Conservation (phyloP, 2,329 filamentous ascomycete species). For the Claviceps pazoutovae region DNA sequence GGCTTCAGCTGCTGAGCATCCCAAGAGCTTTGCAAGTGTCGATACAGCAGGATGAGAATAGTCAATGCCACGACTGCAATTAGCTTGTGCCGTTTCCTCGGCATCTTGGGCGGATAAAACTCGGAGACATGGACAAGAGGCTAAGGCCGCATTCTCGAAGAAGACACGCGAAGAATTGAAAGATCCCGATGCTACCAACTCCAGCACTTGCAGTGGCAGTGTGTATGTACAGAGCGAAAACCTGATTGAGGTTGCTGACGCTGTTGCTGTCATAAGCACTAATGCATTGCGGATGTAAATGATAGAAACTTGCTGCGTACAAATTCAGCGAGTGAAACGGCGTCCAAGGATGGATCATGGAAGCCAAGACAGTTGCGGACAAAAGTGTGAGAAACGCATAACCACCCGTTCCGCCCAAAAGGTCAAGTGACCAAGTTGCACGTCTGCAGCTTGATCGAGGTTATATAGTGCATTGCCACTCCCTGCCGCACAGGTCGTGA, state of each 20-base stretch:
- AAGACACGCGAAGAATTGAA: not conserved
- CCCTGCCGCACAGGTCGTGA: too few relatives aligned
- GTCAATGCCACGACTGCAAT: constrained; percentile 42
- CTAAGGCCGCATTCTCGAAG: not conserved
- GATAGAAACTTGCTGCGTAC: not conserved
- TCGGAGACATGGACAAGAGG: not conserved
- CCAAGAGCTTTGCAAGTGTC: constrained; percentile 30
- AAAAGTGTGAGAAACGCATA: too few relatives aligned
- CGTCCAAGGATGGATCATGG: not conserved
- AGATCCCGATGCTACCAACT: not conserved
- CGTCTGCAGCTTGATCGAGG: too few relatives aligned
- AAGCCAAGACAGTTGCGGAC: not conserved
- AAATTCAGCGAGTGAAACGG: not conserved
- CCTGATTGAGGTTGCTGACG: not conserved
- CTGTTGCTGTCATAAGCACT: not conserved
- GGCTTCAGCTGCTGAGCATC: constrained; percentile 9
- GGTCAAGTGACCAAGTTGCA: too few relatives aligned
- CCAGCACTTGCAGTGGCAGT: not conserved
- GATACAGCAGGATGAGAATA: constrained; percentile 40
- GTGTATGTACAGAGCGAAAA: not conserved
- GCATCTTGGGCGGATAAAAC: constrained; percentile 25
- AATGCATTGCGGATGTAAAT: not conserved
- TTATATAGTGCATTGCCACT: too few relatives aligned
- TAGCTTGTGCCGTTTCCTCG: constrained; percentile 48
- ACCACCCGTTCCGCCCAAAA: too few relatives aligned